These are phyloP conservation scores for Moesziomyces sp. DNA, from an alignment of 1,284 basidiomycete genomes.

Conservation along the genomic window DNA sequence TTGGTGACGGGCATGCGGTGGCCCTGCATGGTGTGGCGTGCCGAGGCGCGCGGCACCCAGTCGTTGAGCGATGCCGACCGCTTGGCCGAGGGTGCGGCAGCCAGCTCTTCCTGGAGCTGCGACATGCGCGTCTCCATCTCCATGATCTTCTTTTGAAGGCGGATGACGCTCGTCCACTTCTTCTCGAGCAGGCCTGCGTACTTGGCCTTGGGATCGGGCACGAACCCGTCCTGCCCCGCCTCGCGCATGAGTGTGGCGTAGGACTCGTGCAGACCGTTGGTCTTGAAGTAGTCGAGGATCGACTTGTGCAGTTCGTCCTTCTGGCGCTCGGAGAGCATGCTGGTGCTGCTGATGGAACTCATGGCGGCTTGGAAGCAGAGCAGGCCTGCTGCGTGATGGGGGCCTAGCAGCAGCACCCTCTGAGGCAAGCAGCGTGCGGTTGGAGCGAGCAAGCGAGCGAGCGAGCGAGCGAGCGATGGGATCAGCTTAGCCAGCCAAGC, in stretches of 20 bases:
- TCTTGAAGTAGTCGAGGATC: constrained; percentile 83
- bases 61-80: constrained; percentile 77
- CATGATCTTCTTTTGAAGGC: constrained; percentile 83
- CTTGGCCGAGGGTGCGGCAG: constrained; percentile 73
- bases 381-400: too few species aligned
- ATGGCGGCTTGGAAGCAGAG: constrained; percentile 3
- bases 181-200: constrained; percentile 87
- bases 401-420: too few species aligned
- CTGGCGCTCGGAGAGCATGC: constrained; percentile 78
- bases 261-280: constrained; percentile 75
- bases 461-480: background rate
- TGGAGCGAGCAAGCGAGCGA: background rate
- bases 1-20: constrained; percentile 81
- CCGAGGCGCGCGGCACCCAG: constrained; percentile 84
- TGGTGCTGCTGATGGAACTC: constrained; percentile 49
- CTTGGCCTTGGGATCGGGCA: constrained; percentile 82
- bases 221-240: constrained; percentile 73
- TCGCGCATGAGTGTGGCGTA: constrained; percentile 77
- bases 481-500: background rate
- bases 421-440: too few species aligned
- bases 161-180: constrained; percentile 93
- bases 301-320: constrained; percentile 88
- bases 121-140: constrained; percentile 84
- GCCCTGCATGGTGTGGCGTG: constrained; percentile 81
- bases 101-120: constrained; percentile 79